Evolutionary conservation across 2,329 filamentous ascomycete species (phyloP), one percentile per base, ranked within the genome.

Genomic region (Paracoccidioides brasiliensis): DNA sequence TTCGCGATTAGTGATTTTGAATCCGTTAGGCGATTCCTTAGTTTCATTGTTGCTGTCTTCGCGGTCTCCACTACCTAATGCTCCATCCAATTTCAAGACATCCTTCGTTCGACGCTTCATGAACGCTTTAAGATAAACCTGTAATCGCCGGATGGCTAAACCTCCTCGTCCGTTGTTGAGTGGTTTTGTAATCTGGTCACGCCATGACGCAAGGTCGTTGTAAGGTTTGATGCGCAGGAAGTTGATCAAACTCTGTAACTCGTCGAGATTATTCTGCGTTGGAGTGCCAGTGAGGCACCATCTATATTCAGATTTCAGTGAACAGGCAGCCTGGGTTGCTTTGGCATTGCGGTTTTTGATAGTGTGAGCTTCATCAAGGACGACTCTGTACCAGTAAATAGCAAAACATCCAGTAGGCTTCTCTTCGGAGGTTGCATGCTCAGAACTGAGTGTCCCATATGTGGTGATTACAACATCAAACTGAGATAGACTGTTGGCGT

Each of bases 31-130:
- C 5, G 74, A 71, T 52, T 71, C 68, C 52, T 74, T 74, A 12
- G 80, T 81, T 4, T 78, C 76, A 51, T 79, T 75, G 4, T 71
- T 70, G 0, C 70, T 70, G 56, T 69, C 70, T 40, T 68, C 70
- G 32, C 85, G 22, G 22, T 22, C 83, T 41, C 87, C 87, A 32
- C 86, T 84, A 58, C 87, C 86, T 15, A 94, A 74, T 0, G 88
- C 88, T 9, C 88, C 88, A 9, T 88, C 88, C 63, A 89, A 80
- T 71, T 93, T 95, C 58, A 98, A 74, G n/a, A 98, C 88, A 28
- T 95, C 90, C 71, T 98, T 98, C 7, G 90, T 97, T 44, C 93
- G 83, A n/a, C 93, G 84, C 75, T 97, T 95, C 93, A 98, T 98
- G 73, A 95, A 95, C 55, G 90, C 91, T 55, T 87, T 85, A 3